Base-by-base conservation (phyloP, 257 asterid species). In the Cordia subcordata region DNA sequence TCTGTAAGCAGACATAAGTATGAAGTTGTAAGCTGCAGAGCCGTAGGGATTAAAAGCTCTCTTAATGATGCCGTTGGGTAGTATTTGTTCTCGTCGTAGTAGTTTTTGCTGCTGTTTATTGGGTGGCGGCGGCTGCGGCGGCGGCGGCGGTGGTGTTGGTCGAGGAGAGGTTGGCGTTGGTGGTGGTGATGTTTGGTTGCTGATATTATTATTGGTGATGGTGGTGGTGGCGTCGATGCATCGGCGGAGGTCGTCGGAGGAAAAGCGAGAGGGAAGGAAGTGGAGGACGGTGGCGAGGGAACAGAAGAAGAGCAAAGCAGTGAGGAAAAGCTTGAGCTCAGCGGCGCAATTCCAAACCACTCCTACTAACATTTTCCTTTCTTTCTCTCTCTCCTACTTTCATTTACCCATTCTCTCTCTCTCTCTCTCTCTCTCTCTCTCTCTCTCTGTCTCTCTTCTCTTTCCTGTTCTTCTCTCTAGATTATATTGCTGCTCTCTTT, bases 1-100 rank as follows among this genome's bases (percentile, higher is more conserved):
- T 61, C 98, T 82, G 71, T 91, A 91, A 9, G 96, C 94, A 5
- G 96, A 94, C 94, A 91, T 87, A 46, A 86, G 81, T 11, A 91
- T 83, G 61, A 91, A 87, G 51, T 76, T 79, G 1, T 90, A 94
- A 3, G 96, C 94, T 40, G 94, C 92, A 62, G 54, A 68, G 49
- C 96, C 98, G 64, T 73, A 71, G 9, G 95, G 74, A 3, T 72
- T 68, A 66, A 90, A 87, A 42, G 72, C 81, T 5, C 98, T 81
- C 65, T 77, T 85, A 22, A 68, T 45, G 13, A 71, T 58, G 19
- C 81, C 81, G 38, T 65, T 72, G 3, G 64, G 60, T 0, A 64
- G 58, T 0, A 67, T 49, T 32, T 55, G 17, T 21, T 60, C 75
- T 4, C 55, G 64, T 17, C 11, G 50, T 33, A 11, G 37, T 12